Evolutionary conservation across 805 yeast species (phyloP), one percentile per base, ranked within the genome.

Genomic region (Wickerhamomyces kurtzmanii): DNA sequence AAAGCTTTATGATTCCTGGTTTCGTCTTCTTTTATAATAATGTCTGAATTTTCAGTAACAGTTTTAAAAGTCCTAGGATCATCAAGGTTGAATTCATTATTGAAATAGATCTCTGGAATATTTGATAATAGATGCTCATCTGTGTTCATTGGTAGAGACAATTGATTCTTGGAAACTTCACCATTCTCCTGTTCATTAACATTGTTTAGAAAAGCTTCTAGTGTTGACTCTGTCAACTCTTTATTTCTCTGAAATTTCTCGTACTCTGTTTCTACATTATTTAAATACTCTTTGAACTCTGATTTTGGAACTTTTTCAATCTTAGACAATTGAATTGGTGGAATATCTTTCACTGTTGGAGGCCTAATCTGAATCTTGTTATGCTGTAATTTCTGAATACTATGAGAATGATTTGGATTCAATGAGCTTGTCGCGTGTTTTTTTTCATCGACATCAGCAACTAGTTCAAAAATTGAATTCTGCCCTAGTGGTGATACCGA

Each of bases 311-410:
- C 62, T 27, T 58, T 62, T 13, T 59, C 59, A 4, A 75, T 47
- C 18, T 69, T 71, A 4, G 78, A 58, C 22, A 89, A 57, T 26
- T 68, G 73, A 8, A 85, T 77, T 15, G 78, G 85, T 0, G 96
- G 95, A 8, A 89, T 89, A 44, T 91, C 97, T 27, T 67, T 65
- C 2, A 69, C 60, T 1, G 95, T 78, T 0, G 98, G 97, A 6
- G 72, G 66, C 22, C 59, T 59, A 15, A 79, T 46, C 38, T 65
- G 66, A 18, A 69, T 50, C 8, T 64, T 64, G 0, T 72, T 63
- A 8, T 56, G 49, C 32, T 37, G 9, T n/a, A n/a, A n/a, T n/a
- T n/a, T n/a, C n/a, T n/a, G n/a, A n/a, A n/a, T n/a, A 46, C 38
- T 13, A 47, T 32, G 13, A 40, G 11, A 49, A 31, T 39, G 45